Percentiles rank a stretch among this genome's conserved stretches.
Evolutionary conservation across 2,329 filamentous ascomycete genomes (phyloP).

Genomic region (Neofusicoccum parvum): DNA sequence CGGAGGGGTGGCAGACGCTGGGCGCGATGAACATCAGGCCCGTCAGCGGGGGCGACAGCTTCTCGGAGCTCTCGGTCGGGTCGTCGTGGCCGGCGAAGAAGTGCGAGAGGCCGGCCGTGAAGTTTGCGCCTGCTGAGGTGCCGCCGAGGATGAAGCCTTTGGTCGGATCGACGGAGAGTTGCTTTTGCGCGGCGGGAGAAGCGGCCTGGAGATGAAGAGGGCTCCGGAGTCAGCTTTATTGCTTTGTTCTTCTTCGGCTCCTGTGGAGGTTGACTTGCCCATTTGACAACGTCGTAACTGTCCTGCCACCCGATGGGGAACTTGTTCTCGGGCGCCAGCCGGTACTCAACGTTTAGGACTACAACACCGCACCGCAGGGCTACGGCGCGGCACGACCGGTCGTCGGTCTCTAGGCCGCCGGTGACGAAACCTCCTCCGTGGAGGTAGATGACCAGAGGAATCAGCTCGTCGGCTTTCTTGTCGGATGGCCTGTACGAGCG

Average conservation of each 20-base stretch:
- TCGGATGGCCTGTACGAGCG: conserved; percentile 25
- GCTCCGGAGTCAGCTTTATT: background rate
- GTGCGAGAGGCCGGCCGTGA: background rate
- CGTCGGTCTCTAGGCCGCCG: conserved; percentile 28
- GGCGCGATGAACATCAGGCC: background rate
- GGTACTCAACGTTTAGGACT: background rate
- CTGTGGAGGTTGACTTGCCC: background rate
- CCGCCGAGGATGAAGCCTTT: background rate
- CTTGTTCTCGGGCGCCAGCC: background rate
- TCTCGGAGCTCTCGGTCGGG: background rate
- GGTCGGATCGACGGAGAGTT: background rate
- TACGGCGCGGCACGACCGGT: background rate
- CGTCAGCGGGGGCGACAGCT: background rate
- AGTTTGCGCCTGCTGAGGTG: background rate
- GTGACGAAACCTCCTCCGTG: conserved; percentile 32
- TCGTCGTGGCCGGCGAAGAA: background rate
- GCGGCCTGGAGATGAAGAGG: background rate
- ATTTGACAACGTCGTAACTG: background rate
- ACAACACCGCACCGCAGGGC: background rate
- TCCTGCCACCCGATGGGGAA: background rate
- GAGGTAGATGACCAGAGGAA: conserved; percentile 28
- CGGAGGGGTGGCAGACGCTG: background rate
- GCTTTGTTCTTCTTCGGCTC: background rate
- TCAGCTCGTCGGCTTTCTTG: background rate
- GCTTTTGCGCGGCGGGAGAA: background rate